phyloP scores from a whole-genome alignment of 306 rosid genomes.

The Cucurbita maxima region DNA sequence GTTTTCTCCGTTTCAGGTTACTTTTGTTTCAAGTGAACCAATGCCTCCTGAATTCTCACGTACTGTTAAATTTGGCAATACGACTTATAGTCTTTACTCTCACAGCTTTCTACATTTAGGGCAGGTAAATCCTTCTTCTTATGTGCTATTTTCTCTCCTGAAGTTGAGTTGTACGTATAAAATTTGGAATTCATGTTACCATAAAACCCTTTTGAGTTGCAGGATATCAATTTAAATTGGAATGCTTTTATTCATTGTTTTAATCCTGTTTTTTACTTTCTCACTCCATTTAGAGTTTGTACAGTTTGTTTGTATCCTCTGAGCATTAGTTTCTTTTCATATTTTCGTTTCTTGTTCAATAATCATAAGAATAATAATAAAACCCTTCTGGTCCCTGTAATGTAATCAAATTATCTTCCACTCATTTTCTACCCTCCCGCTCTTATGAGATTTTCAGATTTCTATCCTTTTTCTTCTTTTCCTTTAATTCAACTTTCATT shows the following conservation, averaged over 20 bases:
- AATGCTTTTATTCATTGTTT: too few relatives aligned
- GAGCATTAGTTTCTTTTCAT: too few relatives aligned
- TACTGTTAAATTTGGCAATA: constrained; percentile 48
- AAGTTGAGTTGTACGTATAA: neutral
- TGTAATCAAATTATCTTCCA: neutral
- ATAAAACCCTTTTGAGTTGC: neutral
- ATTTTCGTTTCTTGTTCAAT: too few relatives aligned
- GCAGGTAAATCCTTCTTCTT: constrained; percentile 34
- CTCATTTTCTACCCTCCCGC: neutral
- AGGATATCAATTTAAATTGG: too few relatives aligned
- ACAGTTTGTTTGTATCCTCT: too few relatives aligned
- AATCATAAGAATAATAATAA: too few relatives aligned
- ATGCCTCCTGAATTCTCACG: constrained; percentile 47
- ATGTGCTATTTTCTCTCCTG: neutral
- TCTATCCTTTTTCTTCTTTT: neutral
- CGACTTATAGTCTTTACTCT: constrained; percentile 72
- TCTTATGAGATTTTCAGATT: neutral
- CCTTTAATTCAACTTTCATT: neutral
- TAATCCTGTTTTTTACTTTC: too few relatives aligned
- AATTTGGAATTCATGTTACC: neutral
- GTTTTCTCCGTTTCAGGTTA: constrained; percentile 44
- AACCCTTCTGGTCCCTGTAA: neutral
- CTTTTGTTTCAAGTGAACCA: constrained; percentile 71
- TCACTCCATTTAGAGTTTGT: too few relatives aligned
- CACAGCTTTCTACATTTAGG: constrained; percentile 96